Percentiles rank a stretch among this genome's conserved stretches.
Conservation (phyloP, 164 flowering plant genomes). For the Tetrastigma voinierianum region DNA sequence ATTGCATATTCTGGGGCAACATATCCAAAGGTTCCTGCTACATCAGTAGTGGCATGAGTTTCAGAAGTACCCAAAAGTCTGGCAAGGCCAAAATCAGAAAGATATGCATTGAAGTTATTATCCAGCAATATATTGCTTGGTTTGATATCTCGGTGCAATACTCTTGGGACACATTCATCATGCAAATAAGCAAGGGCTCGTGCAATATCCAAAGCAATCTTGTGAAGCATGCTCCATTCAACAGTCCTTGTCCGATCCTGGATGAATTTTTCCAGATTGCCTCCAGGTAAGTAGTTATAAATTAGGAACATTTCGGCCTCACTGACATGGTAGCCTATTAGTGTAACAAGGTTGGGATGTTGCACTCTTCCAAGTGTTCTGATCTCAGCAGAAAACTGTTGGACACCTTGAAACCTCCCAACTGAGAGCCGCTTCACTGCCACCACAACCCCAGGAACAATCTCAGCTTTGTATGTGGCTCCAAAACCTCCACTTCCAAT, state of each 20-base stretch:
- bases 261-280: slow-evolving; percentile 21
- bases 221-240: slow-evolving; percentile 18
- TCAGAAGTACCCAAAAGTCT: slow-evolving; percentile 22
- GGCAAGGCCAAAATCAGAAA: slow-evolving; percentile 22
- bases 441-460: neutral
- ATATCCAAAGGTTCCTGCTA: slow-evolving; percentile 24
- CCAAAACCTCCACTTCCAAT: slow-evolving; percentile 5
- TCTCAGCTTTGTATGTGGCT: slow-evolving; percentile 1
- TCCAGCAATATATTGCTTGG: slow-evolving; percentile 24
- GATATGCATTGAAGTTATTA: slow-evolving; percentile 14
- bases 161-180: slow-evolving; percentile 14
- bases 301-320: slow-evolving; percentile 21
- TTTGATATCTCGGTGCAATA: slow-evolving; percentile 20
- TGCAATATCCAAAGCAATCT: slow-evolving; percentile 22
- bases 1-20: slow-evolving; percentile 22
- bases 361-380: slow-evolving; percentile 15
- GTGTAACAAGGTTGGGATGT: slow-evolving; percentile 18
- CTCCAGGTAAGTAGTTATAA: slow-evolving; percentile 24
- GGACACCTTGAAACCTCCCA: slow-evolving; percentile 1
- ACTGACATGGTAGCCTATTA: slow-evolving; percentile 21
- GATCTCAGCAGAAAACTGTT: slow-evolving; percentile 5
- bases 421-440: slow-evolving; percentile 5
- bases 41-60: slow-evolving; percentile 24
- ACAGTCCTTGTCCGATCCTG: slow-evolving; percentile 12
- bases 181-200: slow-evolving; percentile 19